Base-by-base conservation (phyloP, 805 yeast genomes). In the Geotrichum ghanense region DNA sequence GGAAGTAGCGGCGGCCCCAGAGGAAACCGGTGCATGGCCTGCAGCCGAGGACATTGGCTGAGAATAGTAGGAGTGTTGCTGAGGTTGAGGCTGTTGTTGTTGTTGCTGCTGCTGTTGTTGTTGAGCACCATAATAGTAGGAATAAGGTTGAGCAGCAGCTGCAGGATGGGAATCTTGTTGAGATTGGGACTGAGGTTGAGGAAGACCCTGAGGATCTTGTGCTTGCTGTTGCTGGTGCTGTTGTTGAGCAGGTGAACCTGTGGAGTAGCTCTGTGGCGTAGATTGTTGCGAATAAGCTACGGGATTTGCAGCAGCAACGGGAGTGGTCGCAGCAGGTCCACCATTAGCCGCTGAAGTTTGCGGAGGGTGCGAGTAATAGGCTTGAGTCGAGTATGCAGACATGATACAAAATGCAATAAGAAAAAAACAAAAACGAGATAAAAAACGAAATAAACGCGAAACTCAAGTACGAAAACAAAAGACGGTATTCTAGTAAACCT, bases 371-470 rank as follows among this genome's bases (percentile, higher is more conserved):
- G 37, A 9, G 16, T 31, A 31, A 31, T 31, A 31, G 12, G 37
- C 12, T 31, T 31, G 37, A 31, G 37, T 31, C 7, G 37, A 31
- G 37, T 31, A 31, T 31, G 37, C 37, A 31, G 37, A 31, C 37
- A 31, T 31, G 5, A 31, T 31, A 19, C n/a, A n/a, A n/a, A n/a
- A n/a, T n/a, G n/a, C n/a, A n/a, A n/a, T n/a, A n/a, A n/a, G n/a
- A n/a, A n/a, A n/a, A n/a, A n/a, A n/a, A n/a, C n/a, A n/a, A n/a
- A n/a, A n/a, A n/a, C n/a, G n/a, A n/a, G n/a, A n/a, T n/a, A n/a
- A n/a, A n/a, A n/a, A n/a, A n/a, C n/a, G n/a, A n/a, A n/a, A n/a
- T n/a, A n/a, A n/a, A n/a, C n/a, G n/a, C n/a, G n/a, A n/a, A n/a
- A n/a, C n/a, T n/a, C n/a, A n/a, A n/a, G n/a, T n/a, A n/a, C n/a